phyloP scores from a whole-genome alignment of 2,329 filamentous ascomycete species.

The Pezicula rhizophila region DNA sequence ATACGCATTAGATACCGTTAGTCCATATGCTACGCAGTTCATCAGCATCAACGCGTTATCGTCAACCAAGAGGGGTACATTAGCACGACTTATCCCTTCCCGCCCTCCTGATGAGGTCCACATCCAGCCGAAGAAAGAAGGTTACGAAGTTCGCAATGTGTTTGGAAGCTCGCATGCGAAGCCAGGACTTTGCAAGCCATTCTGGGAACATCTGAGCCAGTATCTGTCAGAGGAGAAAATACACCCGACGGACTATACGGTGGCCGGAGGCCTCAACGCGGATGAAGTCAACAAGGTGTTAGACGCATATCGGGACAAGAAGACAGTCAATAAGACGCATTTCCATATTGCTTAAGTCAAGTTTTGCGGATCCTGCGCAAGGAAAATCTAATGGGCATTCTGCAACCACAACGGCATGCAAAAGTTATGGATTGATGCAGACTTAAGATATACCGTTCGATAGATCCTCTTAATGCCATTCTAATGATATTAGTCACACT shows the following conservation, averaged over 20 bases:
- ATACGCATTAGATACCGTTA: slow-evolving; percentile 33
- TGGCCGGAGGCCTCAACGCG: slow-evolving; percentile 28
- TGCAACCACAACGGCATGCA: no score
- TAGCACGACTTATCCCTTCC: slow-evolving; percentile 24
- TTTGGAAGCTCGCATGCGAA: slow-evolving; percentile 23
- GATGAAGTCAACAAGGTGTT: slow-evolving; percentile 31
- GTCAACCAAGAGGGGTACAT: slow-evolving; percentile 27
- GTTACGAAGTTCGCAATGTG: slow-evolving; percentile 25
- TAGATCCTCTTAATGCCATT: no score
- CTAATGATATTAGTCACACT: no score
- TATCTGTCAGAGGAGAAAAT: slow-evolving; percentile 28
- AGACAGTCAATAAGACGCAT: slow-evolving; percentile 8
- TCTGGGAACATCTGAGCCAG: slow-evolving; percentile 27
- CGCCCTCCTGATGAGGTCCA: slow-evolving; percentile 22
- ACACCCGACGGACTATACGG: slow-evolving; percentile 24
- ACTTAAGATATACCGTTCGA: no score
- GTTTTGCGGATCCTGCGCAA: no score
- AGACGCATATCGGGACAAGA: slow-evolving; percentile 33
- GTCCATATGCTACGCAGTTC: slow-evolving; percentile 17
- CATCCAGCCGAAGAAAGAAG: slow-evolving; percentile 26
- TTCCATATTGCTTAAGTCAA: no score
- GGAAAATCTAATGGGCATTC: no score
- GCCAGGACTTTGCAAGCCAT: slow-evolving; percentile 22
- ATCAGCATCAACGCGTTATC: slow-evolving; percentile 31
- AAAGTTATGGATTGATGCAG: no score